A percentile compares a stretch with the other conserved stretches of the same genome.
Evolutionary conservation across 306 rosid genomes (phyloP).

Genomic region (Prunus campanulata): DNA sequence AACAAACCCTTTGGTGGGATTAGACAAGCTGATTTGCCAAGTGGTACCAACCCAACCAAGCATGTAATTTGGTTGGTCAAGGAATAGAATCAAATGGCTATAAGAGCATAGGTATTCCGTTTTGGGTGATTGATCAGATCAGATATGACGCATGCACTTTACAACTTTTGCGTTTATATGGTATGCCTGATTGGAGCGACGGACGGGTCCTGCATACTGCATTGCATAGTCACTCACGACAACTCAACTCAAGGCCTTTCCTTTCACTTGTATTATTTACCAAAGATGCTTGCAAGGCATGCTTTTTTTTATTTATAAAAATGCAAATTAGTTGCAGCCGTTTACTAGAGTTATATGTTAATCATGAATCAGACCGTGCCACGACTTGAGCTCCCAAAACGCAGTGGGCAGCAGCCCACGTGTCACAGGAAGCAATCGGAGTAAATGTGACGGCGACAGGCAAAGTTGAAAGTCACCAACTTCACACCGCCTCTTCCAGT

Average conservation of each 20-base stretch:
- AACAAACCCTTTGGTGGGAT: neutral
- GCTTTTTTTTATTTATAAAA: too few relatives aligned
- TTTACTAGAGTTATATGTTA: too few relatives aligned
- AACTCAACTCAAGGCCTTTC: neutral
- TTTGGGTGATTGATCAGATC: slow-evolving; percentile 32
- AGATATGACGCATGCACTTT: neutral
- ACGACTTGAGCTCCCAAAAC: neutral
- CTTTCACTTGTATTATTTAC: too few relatives aligned
- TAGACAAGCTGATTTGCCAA: neutral
- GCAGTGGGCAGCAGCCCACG: neutral
- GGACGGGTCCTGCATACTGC: neutral
- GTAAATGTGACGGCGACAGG: slow-evolving; percentile 36
- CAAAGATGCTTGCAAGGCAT: too few relatives aligned
- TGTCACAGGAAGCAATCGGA: slow-evolving; percentile 15
- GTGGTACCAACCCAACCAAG: neutral
- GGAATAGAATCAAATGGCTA: slow-evolving; percentile 11
- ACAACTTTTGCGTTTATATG: neutral
- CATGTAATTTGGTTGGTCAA: neutral
- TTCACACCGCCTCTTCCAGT: slow-evolving; percentile 3
- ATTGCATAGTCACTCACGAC: neutral
- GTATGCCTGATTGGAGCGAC: slow-evolving; percentile 4
- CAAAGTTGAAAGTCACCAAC: slow-evolving; percentile 15
- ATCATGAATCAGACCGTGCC: neutral
- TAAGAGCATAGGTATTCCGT: neutral
- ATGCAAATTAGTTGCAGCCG: too few relatives aligned